Base-by-base conservation (phyloP, 2,329 filamentous ascomycete genomes). In the Raffaelea deltoideospora region DNA sequence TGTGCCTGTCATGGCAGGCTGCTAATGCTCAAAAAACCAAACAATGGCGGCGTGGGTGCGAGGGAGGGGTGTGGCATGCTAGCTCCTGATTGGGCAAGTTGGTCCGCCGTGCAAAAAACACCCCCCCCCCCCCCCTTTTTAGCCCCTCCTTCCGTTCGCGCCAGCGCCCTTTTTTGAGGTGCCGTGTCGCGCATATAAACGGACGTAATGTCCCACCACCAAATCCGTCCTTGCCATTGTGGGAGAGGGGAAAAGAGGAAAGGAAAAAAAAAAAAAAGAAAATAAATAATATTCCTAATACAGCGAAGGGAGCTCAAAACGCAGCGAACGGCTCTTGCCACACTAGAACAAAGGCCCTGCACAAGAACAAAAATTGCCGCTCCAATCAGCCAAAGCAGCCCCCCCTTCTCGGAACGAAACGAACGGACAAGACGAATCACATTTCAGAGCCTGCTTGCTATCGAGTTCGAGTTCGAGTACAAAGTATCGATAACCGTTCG, bases 181-280 rank as follows among this genome's bases (percentile, higher is more conserved):
- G 48, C 45, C 47, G 48, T 46, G 48, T 53, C 53, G 52, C 54
- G 58, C 61, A 65, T 64, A 65, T 65, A 65, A 65, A 65, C 61
- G 58, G 42, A 48, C 49, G 51, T 52, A 43, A 50, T 54, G 58
- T 63, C 60, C 60, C 60, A 56, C 53, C 45, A 46, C 47, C 41
- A 48, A 45, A 42, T 47, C 44, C 41, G 41, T 39, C 39, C 41
- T 35, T 39, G 37, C 31, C 33, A n/a, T n/a, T n/a, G n/a, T n/a
- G n/a, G 38, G 36, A 40, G 29, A 35, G 29, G 36, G 39, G 36
- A 30, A 38, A 36, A 34, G 20, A 19, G 18, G 22, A 19, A 32
- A 31, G 34, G 33, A 31, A 28, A 23, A 34, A 11, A 24, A 33
- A 36, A 38, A 30, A 14, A 35, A 20, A 14, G 24, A 35, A 36